phyloP scores from a whole-genome alignment of 768 basidiomycete genomes.

The Lentinus tigrinus region DNA sequence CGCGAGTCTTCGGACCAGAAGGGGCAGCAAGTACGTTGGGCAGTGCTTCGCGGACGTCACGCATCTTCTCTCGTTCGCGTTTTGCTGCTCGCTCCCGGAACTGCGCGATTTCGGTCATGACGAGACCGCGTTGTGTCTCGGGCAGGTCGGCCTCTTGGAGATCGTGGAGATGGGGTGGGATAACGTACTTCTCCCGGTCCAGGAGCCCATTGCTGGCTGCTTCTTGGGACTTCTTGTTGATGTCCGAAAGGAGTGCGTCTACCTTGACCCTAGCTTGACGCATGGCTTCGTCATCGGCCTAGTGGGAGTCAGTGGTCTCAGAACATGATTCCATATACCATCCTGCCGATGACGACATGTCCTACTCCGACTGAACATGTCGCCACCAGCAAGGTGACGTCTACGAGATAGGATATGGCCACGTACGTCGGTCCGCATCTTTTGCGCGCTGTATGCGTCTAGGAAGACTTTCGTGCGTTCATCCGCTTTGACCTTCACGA shows the following conservation, averaged over 20 bases:
- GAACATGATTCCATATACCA: background rate
- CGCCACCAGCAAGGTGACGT: background rate
- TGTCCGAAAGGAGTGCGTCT: constrained; percentile 64
- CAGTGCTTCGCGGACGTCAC: constrained; percentile 63
- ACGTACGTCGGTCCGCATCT: constrained; percentile 81
- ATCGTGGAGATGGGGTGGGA: constrained; percentile 96
- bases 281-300: constrained; percentile 72
- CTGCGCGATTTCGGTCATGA: constrained; percentile 94
- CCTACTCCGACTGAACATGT: background rate
- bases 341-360: background rate
- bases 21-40: constrained; percentile 37
- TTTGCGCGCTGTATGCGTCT: constrained; percentile 79
- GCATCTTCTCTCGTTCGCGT: constrained; percentile 83
- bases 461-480: constrained; percentile 90
- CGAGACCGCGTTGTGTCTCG: constrained; percentile 88
- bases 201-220: constrained; percentile 71
- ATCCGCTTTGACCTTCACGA: constrained; percentile 83
- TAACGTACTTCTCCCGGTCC: constrained; percentile 85
- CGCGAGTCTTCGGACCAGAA: constrained; percentile 74
- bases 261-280: constrained; percentile 66
- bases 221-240: constrained; percentile 71
- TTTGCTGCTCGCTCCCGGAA: constrained; percentile 95
- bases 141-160: constrained; percentile 95
- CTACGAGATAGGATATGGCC: background rate
- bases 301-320: background rate